A percentile compares a stretch with the other conserved stretches of the same genome.
These are phyloP conservation scores for Chaetothyriales sp. DNA, from an alignment of 2,329 filamentous ascomycete species.

Conservation along the genomic window DNA sequence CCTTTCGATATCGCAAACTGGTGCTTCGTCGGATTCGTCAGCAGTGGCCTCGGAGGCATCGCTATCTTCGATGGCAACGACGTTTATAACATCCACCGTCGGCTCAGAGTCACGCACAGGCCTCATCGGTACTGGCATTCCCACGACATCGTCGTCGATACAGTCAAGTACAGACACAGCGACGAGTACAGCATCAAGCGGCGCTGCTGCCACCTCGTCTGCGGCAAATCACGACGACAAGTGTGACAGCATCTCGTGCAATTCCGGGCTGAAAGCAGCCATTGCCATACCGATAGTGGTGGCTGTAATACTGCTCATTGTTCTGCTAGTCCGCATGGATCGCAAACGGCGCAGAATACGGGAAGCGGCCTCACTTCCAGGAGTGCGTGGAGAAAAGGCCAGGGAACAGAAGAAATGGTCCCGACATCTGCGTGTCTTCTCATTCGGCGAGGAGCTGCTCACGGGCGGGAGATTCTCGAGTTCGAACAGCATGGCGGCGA, in stretches of 20 bases:
- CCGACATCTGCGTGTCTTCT: constrained; percentile 15
- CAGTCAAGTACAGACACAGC: constrained; percentile 2
- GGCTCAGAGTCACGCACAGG: constrained; percentile 2
- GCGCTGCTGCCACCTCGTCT: constrained; percentile 5
- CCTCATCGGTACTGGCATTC: neutral
- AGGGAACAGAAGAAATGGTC: constrained; percentile 15
- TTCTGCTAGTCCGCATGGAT: constrained; percentile 12
- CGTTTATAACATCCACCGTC: constrained; percentile 1
- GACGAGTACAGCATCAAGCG: constrained; percentile 9
- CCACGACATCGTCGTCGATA: constrained; percentile 1
- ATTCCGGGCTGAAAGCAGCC: constrained; percentile 13
- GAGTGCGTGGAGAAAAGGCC: constrained; percentile 9
- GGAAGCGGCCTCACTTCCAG: constrained; percentile 2
- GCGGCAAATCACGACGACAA: constrained; percentile 9
- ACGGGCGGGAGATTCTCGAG: constrained; percentile 17
- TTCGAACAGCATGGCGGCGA: constrained; percentile 16
- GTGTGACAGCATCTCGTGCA: constrained; percentile 14
- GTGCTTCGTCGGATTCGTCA: neutral
- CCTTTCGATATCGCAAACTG: constrained; percentile 3
- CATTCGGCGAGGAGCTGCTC: constrained; percentile 16
- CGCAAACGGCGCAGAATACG: constrained; percentile 9
- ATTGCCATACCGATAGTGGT: constrained; percentile 15
- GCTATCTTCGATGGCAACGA: neutral
- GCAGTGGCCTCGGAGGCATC: neutral
- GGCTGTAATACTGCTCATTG: constrained; percentile 8